Evolutionary conservation across 2,329 filamentous ascomycete genomes (phyloP), one percentile per base, ranked within the genome.

Genomic region (Cercospora berteroae): DNA sequence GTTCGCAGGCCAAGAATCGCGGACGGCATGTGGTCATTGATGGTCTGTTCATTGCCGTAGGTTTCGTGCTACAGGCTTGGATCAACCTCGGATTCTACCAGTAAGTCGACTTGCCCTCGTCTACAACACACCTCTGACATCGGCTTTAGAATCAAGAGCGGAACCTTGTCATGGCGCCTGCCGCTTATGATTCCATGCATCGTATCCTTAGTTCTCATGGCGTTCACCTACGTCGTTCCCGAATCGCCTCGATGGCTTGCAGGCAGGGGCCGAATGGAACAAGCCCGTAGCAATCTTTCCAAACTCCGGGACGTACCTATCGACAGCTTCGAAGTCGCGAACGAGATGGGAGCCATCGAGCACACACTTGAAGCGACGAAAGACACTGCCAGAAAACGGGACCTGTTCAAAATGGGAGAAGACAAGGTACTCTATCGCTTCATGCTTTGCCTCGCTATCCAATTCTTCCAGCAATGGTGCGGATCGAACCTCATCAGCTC

Each of bases 361-460:
- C 77, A 80, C 67, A 82, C 82, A 0, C 80, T 85, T 27, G 83
- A 85, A 70, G 78, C 81, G 63, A 80, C 81, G 20, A 64, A 48
- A 8, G 44, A 56, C 52, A 57, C 44, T 23, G 78, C 79, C 3
- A 80, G 76, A 63, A 74, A 84, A 9, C 74, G 72, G 48, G 81
- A 84, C 55, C 77, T 85, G 72, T 77, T 84, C 71, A 82, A 79
- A 70, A 83, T 82, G 79, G 83, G 82, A 64, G 80, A 83, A 9
- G 83, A 85, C 63, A 83, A 83, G 75, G 79, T 84, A 1, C 67
- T 71, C 16, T 85, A 86, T 76, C 82, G 85, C 25, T 85, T 85
- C 73, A 76, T 76, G 2, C 80, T 85, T 10, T 84, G 82, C 71
- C 81, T 85, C 60, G 77, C 83, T 44, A 74, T 85, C 55, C 83